A percentile compares a stretch with the other conserved stretches of the same genome.
phyloP scores from a whole-genome alignment of 2,329 filamentous ascomycete species.

The Cladosporium oxysporum region DNA sequence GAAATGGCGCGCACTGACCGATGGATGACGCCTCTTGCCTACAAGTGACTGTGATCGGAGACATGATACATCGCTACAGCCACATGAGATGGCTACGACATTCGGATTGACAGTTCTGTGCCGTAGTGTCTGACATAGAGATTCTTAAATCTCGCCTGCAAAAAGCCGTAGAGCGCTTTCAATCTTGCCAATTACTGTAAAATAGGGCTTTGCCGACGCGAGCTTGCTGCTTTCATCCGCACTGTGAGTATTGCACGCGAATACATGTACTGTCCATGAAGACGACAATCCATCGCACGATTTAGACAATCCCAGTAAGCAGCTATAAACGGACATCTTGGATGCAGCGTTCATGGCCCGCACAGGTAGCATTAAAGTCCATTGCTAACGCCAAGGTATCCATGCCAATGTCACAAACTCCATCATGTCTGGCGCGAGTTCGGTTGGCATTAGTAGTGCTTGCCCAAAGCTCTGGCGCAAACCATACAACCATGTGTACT shows the following conservation, averaged over 20 bases:
- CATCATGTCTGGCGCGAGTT: not conserved
- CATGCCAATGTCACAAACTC: not conserved
- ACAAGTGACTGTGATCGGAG: not conserved
- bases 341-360: not conserved
- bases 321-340: not conserved
- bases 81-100: not conserved
- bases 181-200: not conserved
- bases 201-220: too few relatives aligned
- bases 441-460: not conserved
- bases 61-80: not conserved
- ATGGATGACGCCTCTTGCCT: slow-evolving; percentile 15
- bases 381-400: not conserved
- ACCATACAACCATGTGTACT: not conserved
- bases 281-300: not conserved
- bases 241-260: not conserved
- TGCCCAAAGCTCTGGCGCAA: not conserved
- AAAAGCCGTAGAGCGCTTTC: not conserved
- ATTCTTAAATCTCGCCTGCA: not conserved
- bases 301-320: not conserved
- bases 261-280: not conserved
- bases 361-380: not conserved
- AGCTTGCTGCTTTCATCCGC: not conserved
- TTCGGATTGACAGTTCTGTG: not conserved
- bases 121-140: not conserved
- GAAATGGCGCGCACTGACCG: slow-evolving; percentile 11